These are phyloP conservation scores for Sporothrix brunneoviolacea DNA, from an alignment of 2,329 filamentous ascomycete genomes.

Conservation along the genomic window DNA sequence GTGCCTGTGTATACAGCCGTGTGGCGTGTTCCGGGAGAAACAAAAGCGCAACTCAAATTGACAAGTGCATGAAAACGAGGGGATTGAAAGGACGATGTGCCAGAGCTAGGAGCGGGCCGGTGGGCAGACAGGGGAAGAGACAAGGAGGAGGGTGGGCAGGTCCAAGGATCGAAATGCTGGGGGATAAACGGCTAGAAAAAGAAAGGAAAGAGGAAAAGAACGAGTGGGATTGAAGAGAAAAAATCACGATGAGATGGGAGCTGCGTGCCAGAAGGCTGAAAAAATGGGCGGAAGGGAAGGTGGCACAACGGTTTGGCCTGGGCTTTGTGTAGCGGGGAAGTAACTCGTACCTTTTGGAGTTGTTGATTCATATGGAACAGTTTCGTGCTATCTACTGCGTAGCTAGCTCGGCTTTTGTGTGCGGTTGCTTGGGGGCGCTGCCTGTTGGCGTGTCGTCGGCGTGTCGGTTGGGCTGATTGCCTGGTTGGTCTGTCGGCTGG, in stretches of 20 bases:
- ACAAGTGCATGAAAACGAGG: not conserved
- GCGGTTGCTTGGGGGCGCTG: too few species aligned
- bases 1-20: not conserved
- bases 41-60: not conserved
- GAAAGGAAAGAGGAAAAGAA: not conserved
- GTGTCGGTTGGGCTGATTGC: constrained; percentile 3
- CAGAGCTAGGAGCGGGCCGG: not conserved
- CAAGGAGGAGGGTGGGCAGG: not conserved
- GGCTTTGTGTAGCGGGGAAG: constrained; percentile 15
- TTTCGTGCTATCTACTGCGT: constrained; percentile 9
- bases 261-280: constrained; percentile 7
- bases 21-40: not conserved
- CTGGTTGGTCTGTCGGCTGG: constrained; percentile 1
- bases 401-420: constrained; percentile 11
- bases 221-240: not conserved
- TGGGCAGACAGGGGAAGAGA: not conserved
- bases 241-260: constrained; percentile 1
- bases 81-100: not conserved
- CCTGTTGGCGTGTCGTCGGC: constrained; percentile 4
- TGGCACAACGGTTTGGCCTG: constrained; percentile 13
- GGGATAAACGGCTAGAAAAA: not conserved
- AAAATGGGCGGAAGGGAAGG: constrained; percentile 4
- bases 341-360: constrained; percentile 32
- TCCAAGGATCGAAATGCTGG: not conserved
- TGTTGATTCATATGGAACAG: constrained; percentile 37